phyloP scores from a whole-genome alignment of 2,329 filamentous ascomycete genomes.

The Fusarium liriodendri region DNA sequence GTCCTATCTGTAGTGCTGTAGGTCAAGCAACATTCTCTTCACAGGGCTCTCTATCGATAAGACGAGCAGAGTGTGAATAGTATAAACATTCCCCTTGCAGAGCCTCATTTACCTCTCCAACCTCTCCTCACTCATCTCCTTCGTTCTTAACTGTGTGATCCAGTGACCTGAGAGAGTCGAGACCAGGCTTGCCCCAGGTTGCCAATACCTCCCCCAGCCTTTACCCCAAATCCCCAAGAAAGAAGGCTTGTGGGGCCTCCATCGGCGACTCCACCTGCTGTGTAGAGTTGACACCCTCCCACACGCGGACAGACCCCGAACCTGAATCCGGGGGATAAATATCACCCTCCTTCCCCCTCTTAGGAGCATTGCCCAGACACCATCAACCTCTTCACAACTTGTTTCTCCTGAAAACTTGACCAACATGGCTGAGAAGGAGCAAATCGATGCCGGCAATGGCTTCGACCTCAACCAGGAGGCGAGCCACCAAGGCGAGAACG shows the following conservation, averaged over 20 bases:
- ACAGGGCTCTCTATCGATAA: not conserved
- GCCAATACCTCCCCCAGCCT: constrained; percentile 17
- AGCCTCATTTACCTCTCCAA: not conserved
- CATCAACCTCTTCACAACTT: not conserved
- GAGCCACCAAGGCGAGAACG: constrained; percentile 32
- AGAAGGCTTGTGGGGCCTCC: constrained; percentile 1
- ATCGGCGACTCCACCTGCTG: not conserved
- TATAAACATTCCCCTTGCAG: not conserved
- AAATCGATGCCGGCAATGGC: constrained; percentile 29
- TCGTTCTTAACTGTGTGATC: not conserved
- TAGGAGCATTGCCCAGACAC: not conserved
- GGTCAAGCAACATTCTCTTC: not conserved
- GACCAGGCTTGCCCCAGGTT: constrained; percentile 20
- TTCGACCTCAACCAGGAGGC: constrained; percentile 44
- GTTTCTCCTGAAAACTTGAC: not conserved
- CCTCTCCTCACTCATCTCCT: not conserved
- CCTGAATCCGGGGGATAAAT: constrained; percentile 24
- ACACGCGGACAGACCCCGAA: not conserved
- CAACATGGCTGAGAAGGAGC: constrained; percentile 34
- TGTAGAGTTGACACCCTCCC: not conserved
- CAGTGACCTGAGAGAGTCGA: not conserved
- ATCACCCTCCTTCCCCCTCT: not conserved
- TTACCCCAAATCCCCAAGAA: constrained; percentile 25
- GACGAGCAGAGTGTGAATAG: not conserved
- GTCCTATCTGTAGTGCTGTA: not conserved